Evolutionary conservation across 495 filamentous ascomycete species (phyloP).

Genomic region (Annulohypoxylon nitens): DNA sequence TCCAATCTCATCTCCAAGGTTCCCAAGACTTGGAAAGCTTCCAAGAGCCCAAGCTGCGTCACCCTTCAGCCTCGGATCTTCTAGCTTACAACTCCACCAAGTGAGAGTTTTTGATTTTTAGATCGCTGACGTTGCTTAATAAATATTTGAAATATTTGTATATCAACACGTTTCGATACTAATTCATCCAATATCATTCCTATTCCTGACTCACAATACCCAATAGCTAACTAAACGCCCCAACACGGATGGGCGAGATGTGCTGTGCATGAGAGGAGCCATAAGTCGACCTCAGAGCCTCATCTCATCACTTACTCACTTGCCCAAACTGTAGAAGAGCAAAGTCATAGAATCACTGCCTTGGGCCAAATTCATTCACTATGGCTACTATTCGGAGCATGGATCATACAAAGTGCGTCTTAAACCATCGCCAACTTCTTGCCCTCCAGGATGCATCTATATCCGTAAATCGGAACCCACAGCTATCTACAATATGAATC

Average conservation of each 20-base stretch:
- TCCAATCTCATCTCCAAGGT: no score
- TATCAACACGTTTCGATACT: conserved; percentile 5
- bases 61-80: conserved; percentile 34
- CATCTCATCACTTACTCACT: conserved; percentile 36
- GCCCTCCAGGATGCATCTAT: background rate
- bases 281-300: conserved; percentile 34
- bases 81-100: conserved; percentile 21
- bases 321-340: conserved; percentile 19
- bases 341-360: background rate
- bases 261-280: conserved; percentile 41
- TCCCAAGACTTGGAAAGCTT: conserved; percentile 25
- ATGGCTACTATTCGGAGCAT: conserved; percentile 63
- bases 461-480: conserved; percentile 3
- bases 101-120: conserved; percentile 28
- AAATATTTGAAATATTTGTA: conserved; percentile 6
- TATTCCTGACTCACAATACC: background rate
- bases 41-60: conserved; percentile 43
- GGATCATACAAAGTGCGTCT: conserved; percentile 61
- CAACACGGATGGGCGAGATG: conserved; percentile 43
- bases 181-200: background rate
- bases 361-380: conserved; percentile 37
- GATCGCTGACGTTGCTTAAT: conserved; percentile 24
- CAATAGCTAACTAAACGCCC: conserved; percentile 13
- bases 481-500: background rate
- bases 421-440: conserved; percentile 1